Evolutionary conservation across 345 rosid genomes (phyloP).

Genomic region (Conringia planisiliqua): DNA sequence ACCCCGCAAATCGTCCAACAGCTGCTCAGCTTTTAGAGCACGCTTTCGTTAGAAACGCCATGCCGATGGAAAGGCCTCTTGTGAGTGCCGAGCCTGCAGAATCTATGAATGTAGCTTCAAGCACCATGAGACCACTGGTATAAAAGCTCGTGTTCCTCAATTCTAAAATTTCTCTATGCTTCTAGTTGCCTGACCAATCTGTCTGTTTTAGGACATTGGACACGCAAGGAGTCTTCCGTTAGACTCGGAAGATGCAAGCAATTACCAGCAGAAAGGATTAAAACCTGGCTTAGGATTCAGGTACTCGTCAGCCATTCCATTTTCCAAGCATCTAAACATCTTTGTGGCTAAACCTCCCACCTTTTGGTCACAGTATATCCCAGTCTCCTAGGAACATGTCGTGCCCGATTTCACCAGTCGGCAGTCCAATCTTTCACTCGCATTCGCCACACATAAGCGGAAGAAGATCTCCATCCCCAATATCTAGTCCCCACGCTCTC

Average conservation of each 20-base stretch:
- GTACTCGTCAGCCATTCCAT: slow-evolving; percentile 31
- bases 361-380: slow-evolving; percentile 39
- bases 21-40: slow-evolving; percentile 67
- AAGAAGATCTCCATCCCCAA: slow-evolving; percentile 60
- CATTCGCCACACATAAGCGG: slow-evolving; percentile 57
- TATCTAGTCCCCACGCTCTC: slow-evolving; percentile 60
- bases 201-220: slow-evolving; percentile 46
- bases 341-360: not conserved
- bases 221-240: slow-evolving; percentile 40
- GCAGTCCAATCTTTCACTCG: slow-evolving; percentile 58
- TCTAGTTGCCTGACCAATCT: slow-evolving; percentile 30
- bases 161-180: not conserved
- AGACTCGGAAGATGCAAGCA: slow-evolving; percentile 45
- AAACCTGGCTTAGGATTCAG: slow-evolving; percentile 45
- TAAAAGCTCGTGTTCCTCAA: not conserved
- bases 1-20: slow-evolving; percentile 60
- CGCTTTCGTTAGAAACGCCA: slow-evolving; percentile 54
- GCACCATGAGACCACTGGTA: slow-evolving; percentile 62
- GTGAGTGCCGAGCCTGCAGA: slow-evolving; percentile 40
- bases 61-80: slow-evolving; percentile 58
- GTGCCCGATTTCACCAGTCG: slow-evolving; percentile 59
- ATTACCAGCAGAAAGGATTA: slow-evolving; percentile 44
- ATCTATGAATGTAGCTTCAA: slow-evolving; percentile 37
- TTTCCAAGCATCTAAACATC: not conserved
- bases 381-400: slow-evolving; percentile 50